phyloP scores from a whole-genome alignment of 2,329 filamentous ascomycete species.

The Diplodia mutila region DNA sequence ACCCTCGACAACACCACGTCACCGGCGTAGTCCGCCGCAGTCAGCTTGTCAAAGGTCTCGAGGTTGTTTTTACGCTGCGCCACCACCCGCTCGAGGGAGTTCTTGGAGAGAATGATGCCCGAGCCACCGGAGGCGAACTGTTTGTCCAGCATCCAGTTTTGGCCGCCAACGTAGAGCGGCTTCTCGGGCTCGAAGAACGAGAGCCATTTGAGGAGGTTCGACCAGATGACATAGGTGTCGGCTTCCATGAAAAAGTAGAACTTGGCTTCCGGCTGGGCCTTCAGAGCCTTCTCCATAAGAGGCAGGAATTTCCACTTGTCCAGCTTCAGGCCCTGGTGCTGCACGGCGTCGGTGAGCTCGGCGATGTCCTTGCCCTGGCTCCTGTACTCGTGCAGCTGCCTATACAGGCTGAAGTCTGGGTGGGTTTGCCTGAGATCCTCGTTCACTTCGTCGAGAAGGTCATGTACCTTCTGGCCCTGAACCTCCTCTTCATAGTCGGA shows the following conservation, averaged over 20 bases:
- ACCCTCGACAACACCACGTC: conserved; percentile 13
- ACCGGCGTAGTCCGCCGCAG: conserved; percentile 14
- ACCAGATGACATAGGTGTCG: conserved; percentile 22
- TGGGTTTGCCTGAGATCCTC: conserved; percentile 44
- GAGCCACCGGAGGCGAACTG: conserved; percentile 15
- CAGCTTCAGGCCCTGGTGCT: conserved; percentile 38
- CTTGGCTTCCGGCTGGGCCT: conserved; percentile 26
- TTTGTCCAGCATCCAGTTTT: conserved; percentile 21
- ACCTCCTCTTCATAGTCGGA: conserved; percentile 63
- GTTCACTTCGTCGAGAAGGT: conserved; percentile 51
- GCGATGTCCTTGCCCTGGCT: conserved; percentile 46
- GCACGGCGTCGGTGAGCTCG: conserved; percentile 30
- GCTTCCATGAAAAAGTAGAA: conserved; percentile 27
- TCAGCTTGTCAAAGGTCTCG: conserved; percentile 18
- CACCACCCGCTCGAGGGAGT: conserved; percentile 11
- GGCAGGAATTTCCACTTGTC: conserved; percentile 65
- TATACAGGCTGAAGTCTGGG: conserved; percentile 59
- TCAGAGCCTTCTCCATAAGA: conserved; percentile 56
- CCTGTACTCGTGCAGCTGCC: conserved; percentile 51
- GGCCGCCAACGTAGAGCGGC: conserved; percentile 23
- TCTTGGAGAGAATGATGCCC: conserved; percentile 17
- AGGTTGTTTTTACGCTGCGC: conserved; percentile 13
- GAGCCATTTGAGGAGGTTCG: conserved; percentile 20
- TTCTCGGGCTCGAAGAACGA: conserved; percentile 7
- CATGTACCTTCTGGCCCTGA: conserved; percentile 55